Conservation (phyloP, 805 yeast genomes). For the Candida verbasci region DNA sequence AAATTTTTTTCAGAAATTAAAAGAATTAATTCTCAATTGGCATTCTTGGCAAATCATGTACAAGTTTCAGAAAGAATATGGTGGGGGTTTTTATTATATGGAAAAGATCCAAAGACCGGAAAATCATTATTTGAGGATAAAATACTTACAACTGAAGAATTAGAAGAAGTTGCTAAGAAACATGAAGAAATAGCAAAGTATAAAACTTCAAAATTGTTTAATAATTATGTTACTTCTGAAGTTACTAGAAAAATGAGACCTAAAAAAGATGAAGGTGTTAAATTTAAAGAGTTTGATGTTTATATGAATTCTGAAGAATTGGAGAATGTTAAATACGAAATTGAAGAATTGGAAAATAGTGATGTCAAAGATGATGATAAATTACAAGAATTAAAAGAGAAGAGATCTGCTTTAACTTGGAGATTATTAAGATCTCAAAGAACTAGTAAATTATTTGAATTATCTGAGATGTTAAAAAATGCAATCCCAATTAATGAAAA, state of each 20-base stretch:
- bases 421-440: conserved; percentile 22
- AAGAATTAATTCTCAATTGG: conserved; percentile 21
- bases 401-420: conserved; percentile 30
- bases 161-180: conserved; percentile 15
- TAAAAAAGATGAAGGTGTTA: conserved; percentile 13
- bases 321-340: conserved; percentile 3
- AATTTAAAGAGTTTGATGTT: conserved; percentile 5
- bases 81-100: conserved; percentile 39
- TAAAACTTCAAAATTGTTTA: conserved; percentile 34
- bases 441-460: conserved; percentile 20
- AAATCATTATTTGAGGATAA: conserved; percentile 23
- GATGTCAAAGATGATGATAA: conserved; percentile 4
- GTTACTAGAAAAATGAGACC: conserved; percentile 36
- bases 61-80: conserved; percentile 26
- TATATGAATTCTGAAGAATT: conserved; percentile 4
- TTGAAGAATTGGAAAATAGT: conserved; percentile 1
- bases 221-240: conserved; percentile 39
- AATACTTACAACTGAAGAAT: conserved; percentile 17
- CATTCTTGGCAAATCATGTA: conserved; percentile 23
- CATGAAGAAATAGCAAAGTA: conserved; percentile 20
- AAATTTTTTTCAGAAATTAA: conserved; percentile 20
- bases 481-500: conserved; percentile 5
- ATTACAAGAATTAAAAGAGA: conserved; percentile 17
- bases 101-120: conserved; percentile 29
- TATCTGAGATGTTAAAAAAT: conserved; percentile 14